Percentiles rank a stretch among this genome's conserved stretches.
Evolutionary conservation across 1,139 yeast species (phyloP).

Genomic region (Saccharomyces pastorianus): DNA sequence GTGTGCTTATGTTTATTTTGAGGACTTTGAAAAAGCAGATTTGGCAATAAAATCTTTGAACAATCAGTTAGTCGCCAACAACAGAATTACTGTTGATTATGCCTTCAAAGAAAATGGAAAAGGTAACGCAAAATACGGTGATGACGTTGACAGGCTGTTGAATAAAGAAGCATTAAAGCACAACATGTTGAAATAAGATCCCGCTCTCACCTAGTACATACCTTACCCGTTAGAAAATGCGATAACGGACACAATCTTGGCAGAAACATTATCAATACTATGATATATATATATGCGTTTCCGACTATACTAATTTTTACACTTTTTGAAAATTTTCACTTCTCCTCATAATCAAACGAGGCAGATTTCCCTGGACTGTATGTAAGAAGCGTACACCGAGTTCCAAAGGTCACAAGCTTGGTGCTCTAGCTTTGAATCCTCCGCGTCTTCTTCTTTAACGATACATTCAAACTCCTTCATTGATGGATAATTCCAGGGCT

Average conservation of each 20-base stretch:
- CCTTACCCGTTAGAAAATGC: not conserved
- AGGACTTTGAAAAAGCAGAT: conserved; percentile 63
- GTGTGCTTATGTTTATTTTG: conserved; percentile 55
- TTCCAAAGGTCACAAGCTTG: conserved; percentile 19
- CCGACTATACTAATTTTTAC: not conserved
- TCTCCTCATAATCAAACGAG: not conserved
- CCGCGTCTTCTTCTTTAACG: conserved; percentile 5
- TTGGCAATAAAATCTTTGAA: conserved; percentile 62
- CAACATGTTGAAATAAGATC: conserved; percentile 14
- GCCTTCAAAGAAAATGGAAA: conserved; percentile 62
- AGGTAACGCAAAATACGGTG: conserved; percentile 64
- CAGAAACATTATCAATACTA: not conserved
- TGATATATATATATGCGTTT: not conserved
- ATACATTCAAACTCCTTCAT: conserved; percentile 20
- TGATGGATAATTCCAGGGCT: conserved; percentile 28
- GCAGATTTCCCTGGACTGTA: conserved; percentile 13
- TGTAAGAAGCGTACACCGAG: conserved; percentile 13
- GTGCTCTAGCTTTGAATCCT: conserved; percentile 5
- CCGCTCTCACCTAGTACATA: not conserved
- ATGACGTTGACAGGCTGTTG: conserved; percentile 60
- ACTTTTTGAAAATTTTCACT: not conserved
- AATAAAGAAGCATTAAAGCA: conserved; percentile 56
- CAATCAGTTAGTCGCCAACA: conserved; percentile 62
- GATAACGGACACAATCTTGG: not conserved
- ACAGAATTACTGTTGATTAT: conserved; percentile 52